Base-by-base conservation (phyloP, 2,329 filamentous ascomycete genomes). In the Colletotrichum liaoningense region DNA sequence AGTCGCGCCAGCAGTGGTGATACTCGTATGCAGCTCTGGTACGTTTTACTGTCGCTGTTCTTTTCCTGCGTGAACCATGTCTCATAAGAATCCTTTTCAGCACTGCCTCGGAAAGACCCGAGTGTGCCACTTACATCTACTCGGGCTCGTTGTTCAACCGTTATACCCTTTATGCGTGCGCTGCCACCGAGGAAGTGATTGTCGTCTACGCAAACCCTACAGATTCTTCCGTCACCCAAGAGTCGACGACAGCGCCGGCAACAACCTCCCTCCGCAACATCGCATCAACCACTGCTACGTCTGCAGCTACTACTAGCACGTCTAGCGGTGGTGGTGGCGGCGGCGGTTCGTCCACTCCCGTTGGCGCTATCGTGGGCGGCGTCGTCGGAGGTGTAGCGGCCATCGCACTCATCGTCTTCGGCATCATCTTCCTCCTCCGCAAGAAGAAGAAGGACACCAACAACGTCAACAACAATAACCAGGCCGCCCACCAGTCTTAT, bases 291-390 rank as follows among this genome's bases (percentile, higher is more conserved):
- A 74, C 38, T n/a, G 57, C 24, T 16, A 22, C 62, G 9, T 49
- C 49, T 19, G 42, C 55, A 49, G 54, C 72, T 6, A n/a, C 69
- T 9, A 55, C 57, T 16, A 73, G 80, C 26, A 81, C 81, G 5
- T 76, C 80, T 65, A 82, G 83, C 52, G 81, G 81, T 2, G 81
- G 82, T n/a, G 81, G 80, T 42, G 81, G 81, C 7, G 80, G 84
- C 3, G 82, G 83, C 62, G 75, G 76, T 9, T 71, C 67, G 22
- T 67, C 72, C 11, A 79, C 78, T 1, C 80, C 79, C 3, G 74
- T 81, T 19, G 83, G 82, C 6, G 77, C 81, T 68, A 84, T 84
- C 52, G 82, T 83, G 2, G 83, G 83, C 33, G 82, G 81, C 56
- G 81, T 82, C 11, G 80, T 84, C 3, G 83, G 82, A n/a, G 83